Evolutionary conservation across 2,329 filamentous ascomycete genomes (phyloP), one percentile per base, ranked within the genome.

Genomic region (Colletotrichum cereale): DNA sequence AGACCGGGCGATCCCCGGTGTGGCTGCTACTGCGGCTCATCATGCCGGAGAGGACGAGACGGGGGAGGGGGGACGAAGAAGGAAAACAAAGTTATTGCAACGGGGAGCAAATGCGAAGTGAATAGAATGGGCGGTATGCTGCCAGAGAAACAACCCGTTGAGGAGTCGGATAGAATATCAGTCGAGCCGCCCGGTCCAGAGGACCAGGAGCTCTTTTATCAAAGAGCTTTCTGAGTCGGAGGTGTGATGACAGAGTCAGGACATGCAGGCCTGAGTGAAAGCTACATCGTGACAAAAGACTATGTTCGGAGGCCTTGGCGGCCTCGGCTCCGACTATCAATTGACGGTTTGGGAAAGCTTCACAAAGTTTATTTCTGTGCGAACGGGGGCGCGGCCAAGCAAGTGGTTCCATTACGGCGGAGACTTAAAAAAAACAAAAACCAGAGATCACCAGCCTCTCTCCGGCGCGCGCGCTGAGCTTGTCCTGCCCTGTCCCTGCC

Each of bases 81-180:
- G 65, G 61, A 14, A 47, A 40, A 66, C 53, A 36, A 36, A 55
- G 52, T 38, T 12, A 31, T 8, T 29, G 47, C 56, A n/a, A 61
- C 21, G n/a, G n/a, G 65, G 7, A 31, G 42, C 31, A 47, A 62
- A 42, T 18, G 24, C 40, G 62, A 66, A 31, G 52, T 42, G 42
- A 57, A 16, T 36, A 21, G 2, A n/a, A 67, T 31, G 63, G 56
- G 62, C 67, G 63, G 50, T 56, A 42, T 67, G 67, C 56, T 67
- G 57, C 56, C 63, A 71, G 40, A n/a, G n/a, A n/a, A 71, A 71
- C 56, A 71, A 67, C 31, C 67, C 56, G 56, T 8, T 56, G n/a
- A n/a, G 50, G 14, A 66, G 29, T 34, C 18, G 26, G 18, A 5
- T 38, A 8, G 1, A 21, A 42, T n/a, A n/a, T n/a, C n/a, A 40